A percentile compares a stretch with the other conserved stretches of the same genome.
Conservation (phyloP, 495 filamentous ascomycete genomes). For the Talaromyces adpressus region DNA sequence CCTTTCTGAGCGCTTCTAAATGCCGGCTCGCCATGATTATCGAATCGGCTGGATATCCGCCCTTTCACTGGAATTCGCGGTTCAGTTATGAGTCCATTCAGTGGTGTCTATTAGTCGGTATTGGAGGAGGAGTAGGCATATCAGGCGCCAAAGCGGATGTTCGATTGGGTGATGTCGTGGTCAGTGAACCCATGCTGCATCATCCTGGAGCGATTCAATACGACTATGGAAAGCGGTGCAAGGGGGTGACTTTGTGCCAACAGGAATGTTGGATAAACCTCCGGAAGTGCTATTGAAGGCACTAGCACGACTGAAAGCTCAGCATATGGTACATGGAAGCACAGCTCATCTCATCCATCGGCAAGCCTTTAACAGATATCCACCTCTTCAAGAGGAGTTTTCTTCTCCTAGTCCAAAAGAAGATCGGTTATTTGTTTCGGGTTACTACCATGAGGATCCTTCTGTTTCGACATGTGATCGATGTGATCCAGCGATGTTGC, state of each 20-base stretch:
- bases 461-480: neutral
- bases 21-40: neutral
- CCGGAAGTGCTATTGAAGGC: slow-evolving; percentile 16
- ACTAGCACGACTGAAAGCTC: slow-evolving; percentile 15
- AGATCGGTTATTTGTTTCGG: slow-evolving; percentile 28
- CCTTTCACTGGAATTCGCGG: slow-evolving; percentile 19
- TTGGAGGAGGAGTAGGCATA: neutral
- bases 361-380: slow-evolving; percentile 8
- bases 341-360: neutral
- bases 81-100: neutral
- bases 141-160: slow-evolving; percentile 2
- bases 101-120: neutral
- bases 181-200: slow-evolving; percentile 11
- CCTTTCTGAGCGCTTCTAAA: neutral
- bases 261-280: slow-evolving; percentile 23
- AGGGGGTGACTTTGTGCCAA: slow-evolving; percentile 17
- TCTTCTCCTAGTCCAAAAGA: slow-evolving; percentile 16
- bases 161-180: neutral
- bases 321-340: slow-evolving; percentile 11
- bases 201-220: neutral
- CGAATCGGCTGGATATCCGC: neutral
- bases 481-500: neutral
- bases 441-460: slow-evolving; percentile 10
- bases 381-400: slow-evolving; percentile 16
- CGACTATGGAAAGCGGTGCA: neutral